A percentile compares a stretch with the other conserved stretches of the same genome.
These are phyloP conservation scores for Epichloe brachyelytri DNA, from an alignment of 2,329 filamentous ascomycete species.

Conservation along the genomic window DNA sequence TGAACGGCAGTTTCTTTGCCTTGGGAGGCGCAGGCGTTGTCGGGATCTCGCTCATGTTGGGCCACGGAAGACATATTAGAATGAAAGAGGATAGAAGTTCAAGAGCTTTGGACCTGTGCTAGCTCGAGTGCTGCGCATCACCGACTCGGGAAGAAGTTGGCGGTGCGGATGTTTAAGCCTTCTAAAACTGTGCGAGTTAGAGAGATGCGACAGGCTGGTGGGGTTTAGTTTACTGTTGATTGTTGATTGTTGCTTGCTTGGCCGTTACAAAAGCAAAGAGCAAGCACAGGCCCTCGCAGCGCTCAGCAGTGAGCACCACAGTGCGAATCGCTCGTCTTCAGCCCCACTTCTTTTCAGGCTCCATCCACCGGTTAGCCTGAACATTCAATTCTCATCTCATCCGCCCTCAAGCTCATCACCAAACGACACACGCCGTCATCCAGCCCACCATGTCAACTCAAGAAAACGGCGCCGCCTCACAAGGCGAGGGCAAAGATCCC, in stretches of 20 bases:
- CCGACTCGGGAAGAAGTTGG: neutral
- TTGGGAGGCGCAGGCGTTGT: conserved; percentile 15
- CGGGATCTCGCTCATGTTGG: conserved; percentile 20
- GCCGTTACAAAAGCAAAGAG: too few species aligned
- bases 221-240: neutral
- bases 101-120: neutral
- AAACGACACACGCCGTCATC: neutral
- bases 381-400: neutral
- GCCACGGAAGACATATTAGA: neutral
- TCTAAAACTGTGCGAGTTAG: neutral
- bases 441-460: conserved; percentile 3
- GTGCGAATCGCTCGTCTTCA: neutral
- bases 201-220: neutral
- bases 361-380: too few species aligned
- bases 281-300: too few species aligned
- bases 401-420: neutral
- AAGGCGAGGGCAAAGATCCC: conserved; percentile 74
- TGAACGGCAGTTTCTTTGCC: conserved; percentile 35
- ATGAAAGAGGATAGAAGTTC: neutral
- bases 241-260: neutral
- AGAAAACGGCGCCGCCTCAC: conserved; percentile 58
- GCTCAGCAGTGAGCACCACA: neutral
- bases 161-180: neutral
- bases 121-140: neutral
- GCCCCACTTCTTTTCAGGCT: neutral